These are phyloP conservation scores for Friedmanniomyces endolithicus DNA, from an alignment of 495 filamentous ascomycete species.

Conservation along the genomic window DNA sequence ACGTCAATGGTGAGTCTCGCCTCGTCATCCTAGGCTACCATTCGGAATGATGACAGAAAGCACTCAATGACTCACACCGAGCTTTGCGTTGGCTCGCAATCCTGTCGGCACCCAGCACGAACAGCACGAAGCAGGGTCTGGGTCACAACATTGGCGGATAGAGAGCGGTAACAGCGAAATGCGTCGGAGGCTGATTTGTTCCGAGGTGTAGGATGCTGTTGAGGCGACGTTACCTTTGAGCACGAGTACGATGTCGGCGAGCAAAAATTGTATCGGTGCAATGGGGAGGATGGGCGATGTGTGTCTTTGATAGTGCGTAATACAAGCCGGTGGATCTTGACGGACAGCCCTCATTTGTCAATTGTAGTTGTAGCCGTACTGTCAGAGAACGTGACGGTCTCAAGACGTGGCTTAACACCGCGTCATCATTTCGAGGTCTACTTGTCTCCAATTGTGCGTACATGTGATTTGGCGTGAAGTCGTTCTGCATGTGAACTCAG, in stretches of 20 bases:
- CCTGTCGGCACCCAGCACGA: neutral
- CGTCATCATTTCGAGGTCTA: no score
- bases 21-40: neutral
- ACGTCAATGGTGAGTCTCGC: neutral
- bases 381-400: no score
- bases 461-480: no score
- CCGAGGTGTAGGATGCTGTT: no score
- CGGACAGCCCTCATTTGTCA: no score
- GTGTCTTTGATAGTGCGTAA: neutral
- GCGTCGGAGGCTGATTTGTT: neutral
- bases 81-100: neutral
- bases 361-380: no score
- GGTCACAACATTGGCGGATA: slow-evolving; percentile 3
- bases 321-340: no score
- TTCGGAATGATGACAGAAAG: neutral
- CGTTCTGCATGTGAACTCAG: no score
- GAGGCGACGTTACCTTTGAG: neutral
- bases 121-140: neutral
- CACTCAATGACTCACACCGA: neutral
- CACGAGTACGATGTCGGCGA: neutral
- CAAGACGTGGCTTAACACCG: no score
- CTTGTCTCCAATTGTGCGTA: no score
- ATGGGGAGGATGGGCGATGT: neutral
- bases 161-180: slow-evolving; percentile 5
- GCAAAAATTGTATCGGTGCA: neutral